Percentiles rank a stretch among this genome's conserved stretches.
Conservation (phyloP, 768 basidiomycete genomes). For the Boletus bicolor region DNA sequence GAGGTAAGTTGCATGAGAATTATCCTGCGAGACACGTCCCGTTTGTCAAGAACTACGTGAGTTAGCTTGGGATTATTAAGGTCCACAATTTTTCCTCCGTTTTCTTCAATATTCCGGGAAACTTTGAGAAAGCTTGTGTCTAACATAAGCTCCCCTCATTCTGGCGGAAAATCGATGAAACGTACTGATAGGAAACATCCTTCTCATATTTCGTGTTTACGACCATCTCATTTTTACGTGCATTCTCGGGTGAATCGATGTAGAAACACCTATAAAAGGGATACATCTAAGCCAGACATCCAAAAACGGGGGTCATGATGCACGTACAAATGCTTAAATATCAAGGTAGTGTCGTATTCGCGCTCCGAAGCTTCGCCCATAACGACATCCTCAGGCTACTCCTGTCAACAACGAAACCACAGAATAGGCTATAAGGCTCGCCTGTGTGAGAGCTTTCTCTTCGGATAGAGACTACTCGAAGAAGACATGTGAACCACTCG, state of each 20-base stretch:
- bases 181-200: constrained; percentile 54
- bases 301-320: not conserved
- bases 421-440: not conserved
- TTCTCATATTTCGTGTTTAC: constrained; percentile 52
- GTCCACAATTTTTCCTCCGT: constrained; percentile 71
- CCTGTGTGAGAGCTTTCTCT: constrained; percentile 4
- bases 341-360: constrained; percentile 74
- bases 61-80: constrained; percentile 79
- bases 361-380: constrained; percentile 78
- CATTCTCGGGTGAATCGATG: constrained; percentile 78
- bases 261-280: constrained; percentile 70
- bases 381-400: constrained; percentile 34
- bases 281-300: not conserved
- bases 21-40: constrained; percentile 69
- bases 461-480: constrained; percentile 11
- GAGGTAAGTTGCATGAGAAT: constrained; percentile 70
- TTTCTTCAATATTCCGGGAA: constrained; percentile 49
- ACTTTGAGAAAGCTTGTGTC: constrained; percentile 52
- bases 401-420: not conserved
- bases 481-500: not conserved
- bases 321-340: constrained; percentile 81
- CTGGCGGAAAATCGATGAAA: not conserved
- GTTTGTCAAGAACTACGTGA: constrained; percentile 81
- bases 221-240: constrained; percentile 57
- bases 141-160: not conserved